Evolutionary conservation across 2,329 filamentous ascomycete species (phyloP).

Genomic region (Arthrinium puccinioides): DNA sequence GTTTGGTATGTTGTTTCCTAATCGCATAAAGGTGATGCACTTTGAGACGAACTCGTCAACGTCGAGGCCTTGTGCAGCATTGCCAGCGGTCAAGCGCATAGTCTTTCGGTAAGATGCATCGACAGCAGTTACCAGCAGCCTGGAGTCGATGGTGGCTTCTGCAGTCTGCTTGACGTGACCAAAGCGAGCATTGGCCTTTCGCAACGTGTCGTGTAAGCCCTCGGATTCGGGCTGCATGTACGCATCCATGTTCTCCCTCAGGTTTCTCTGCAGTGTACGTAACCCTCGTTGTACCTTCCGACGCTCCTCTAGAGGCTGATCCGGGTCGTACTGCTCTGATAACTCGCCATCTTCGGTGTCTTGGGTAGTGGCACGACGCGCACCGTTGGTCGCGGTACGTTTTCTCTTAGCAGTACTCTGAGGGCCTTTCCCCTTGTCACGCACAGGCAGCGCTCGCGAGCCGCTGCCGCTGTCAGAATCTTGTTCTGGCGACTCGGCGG

Average conservation of each 20-base stretch:
- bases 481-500: slow-evolving; percentile 1
- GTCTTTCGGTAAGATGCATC: slow-evolving; percentile 77
- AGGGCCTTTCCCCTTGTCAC: slow-evolving; percentile 19
- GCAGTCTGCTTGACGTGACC: slow-evolving; percentile 74
- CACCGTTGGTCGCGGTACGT: slow-evolving; percentile 19
- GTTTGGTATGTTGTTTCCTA: slow-evolving; percentile 48
- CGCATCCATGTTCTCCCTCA: slow-evolving; percentile 63
- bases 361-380: slow-evolving; percentile 16
- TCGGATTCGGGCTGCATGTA: slow-evolving; percentile 59
- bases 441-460: slow-evolving; percentile 15
- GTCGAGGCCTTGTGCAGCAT: slow-evolving; percentile 68
- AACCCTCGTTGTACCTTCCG: slow-evolving; percentile 62
- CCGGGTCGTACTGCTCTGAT: slow-evolving; percentile 61
- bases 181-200: slow-evolving; percentile 58
- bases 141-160: slow-evolving; percentile 85
- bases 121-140: slow-evolving; percentile 72
- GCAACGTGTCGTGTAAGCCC: slow-evolving; percentile 58
- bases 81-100: slow-evolving; percentile 65
- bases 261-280: slow-evolving; percentile 55
- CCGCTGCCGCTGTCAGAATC: slow-evolving; percentile 6
- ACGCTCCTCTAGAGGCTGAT: slow-evolving; percentile 70
- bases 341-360: slow-evolving; percentile 15
- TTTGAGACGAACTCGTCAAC: slow-evolving; percentile 89
- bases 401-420: slow-evolving; percentile 21
- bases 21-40: slow-evolving; percentile 80